phyloP scores from a whole-genome alignment of 2,329 filamentous ascomycete species.

The Aspergillus sp. region DNA sequence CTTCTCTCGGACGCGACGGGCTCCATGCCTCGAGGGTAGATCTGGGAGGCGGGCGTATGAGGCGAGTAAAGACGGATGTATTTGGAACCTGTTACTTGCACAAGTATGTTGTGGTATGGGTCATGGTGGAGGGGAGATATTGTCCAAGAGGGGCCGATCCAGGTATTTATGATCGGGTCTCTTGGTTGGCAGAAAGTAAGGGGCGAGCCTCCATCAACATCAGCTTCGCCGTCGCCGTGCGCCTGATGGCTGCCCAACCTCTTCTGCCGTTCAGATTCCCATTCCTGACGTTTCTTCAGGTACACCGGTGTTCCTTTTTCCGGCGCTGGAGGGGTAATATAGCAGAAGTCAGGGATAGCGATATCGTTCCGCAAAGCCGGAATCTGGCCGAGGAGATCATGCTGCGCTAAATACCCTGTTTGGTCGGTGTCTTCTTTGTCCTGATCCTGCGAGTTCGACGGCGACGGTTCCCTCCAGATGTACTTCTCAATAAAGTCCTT shows the following conservation, averaged over 20 bases:
- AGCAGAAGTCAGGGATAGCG: conserved; percentile 79
- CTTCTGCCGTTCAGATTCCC: conserved; percentile 14
- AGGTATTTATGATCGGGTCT: conserved; percentile 77
- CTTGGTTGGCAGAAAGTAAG: conserved; percentile 17
- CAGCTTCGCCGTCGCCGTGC: not conserved
- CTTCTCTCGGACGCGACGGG: conserved; percentile 20
- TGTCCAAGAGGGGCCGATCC: conserved; percentile 85
- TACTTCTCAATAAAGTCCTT: conserved; percentile 65
- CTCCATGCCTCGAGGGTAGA: conserved; percentile 42
- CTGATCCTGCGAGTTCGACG: not conserved
- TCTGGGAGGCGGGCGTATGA: conserved; percentile 48
- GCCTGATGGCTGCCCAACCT: not conserved
- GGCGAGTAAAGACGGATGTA: conserved; percentile 89
- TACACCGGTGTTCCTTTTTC: conserved; percentile 52
- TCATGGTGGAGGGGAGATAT: conserved; percentile 94
- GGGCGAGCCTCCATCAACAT: not conserved
- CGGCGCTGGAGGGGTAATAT: conserved; percentile 61
- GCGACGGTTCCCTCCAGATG: conserved; percentile 44
- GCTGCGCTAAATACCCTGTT: conserved; percentile 85
- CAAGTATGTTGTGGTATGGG: conserved; percentile 88
- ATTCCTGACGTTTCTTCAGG: conserved; percentile 34
- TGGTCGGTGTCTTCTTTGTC: conserved; percentile 20
- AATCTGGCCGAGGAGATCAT: conserved; percentile 82
- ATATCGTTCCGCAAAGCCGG: conserved; percentile 75
- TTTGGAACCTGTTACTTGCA: conserved; percentile 85